Percentiles rank a stretch among this genome's conserved stretches.
Evolutionary conservation across 2,329 filamentous ascomycete genomes (phyloP).

Genomic region (Cercospora sesami): DNA sequence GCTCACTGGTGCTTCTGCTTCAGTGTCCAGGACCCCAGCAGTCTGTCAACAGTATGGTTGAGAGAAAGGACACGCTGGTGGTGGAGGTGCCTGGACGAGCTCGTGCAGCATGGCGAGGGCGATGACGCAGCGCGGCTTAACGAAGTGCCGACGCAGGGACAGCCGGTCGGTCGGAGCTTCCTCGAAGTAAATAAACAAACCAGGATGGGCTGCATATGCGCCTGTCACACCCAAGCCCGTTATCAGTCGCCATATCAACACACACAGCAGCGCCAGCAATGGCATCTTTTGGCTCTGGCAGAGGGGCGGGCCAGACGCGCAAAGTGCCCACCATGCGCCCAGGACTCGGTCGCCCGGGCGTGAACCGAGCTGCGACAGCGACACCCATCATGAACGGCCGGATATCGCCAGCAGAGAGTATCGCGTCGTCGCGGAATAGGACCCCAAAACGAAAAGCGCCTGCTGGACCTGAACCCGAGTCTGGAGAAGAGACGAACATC

Average conservation of each 20-base stretch:
- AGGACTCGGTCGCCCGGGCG: slow-evolving; percentile 51
- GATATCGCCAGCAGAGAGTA: slow-evolving; percentile 69
- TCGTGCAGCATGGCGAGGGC: background rate
- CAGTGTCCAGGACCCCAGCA: background rate
- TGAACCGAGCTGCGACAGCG: slow-evolving; percentile 49
- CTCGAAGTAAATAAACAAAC: background rate
- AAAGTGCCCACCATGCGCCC: slow-evolving; percentile 51
- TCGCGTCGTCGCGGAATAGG: slow-evolving; percentile 61
- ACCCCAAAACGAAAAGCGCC: slow-evolving; percentile 78
- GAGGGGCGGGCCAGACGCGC: slow-evolving; percentile 26
- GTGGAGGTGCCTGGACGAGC: slow-evolving; percentile 1
- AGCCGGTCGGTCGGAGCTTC: background rate
- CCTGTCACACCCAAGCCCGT: slow-evolving; percentile 2
- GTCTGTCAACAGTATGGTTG: background rate
- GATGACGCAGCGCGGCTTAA: slow-evolving; percentile 1
- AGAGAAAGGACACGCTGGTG: background rate
- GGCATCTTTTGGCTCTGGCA: slow-evolving; percentile 11
- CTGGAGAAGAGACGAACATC: slow-evolving; percentile 86
- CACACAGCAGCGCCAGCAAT: background rate
- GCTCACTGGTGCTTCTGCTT: background rate
- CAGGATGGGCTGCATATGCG: slow-evolving; percentile 4
- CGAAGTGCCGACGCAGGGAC: slow-evolving; percentile 4
- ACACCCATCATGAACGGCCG: slow-evolving; percentile 53
- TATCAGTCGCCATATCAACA: background rate
- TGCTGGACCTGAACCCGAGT: slow-evolving; percentile 63